These are phyloP conservation scores for Euclidium syriacum DNA, from an alignment of 345 rosid species.

Conservation along the genomic window DNA sequence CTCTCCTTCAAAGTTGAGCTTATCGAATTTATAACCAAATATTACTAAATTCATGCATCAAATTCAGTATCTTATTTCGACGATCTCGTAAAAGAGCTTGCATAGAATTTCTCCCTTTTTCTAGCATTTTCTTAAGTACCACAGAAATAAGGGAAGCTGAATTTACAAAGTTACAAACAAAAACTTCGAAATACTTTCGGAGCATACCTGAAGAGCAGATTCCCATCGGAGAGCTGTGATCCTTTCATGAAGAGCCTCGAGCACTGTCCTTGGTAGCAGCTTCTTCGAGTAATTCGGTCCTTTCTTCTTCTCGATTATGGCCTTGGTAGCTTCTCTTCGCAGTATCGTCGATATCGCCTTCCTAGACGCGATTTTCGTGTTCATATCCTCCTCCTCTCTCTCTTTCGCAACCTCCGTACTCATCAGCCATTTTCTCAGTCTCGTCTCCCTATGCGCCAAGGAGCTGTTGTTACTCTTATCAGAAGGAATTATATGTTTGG, in stretches of 20 bases:
- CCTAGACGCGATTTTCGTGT: slow-evolving; percentile 69
- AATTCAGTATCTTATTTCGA: not conserved
- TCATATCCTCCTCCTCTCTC: slow-evolving; percentile 49
- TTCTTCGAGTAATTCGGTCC: slow-evolving; percentile 61
- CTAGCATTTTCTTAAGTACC: no score
- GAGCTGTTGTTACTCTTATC: not conserved
- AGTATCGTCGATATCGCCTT: slow-evolving; percentile 76
- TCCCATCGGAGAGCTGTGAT: slow-evolving; percentile 87
- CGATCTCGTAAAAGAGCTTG: not conserved
- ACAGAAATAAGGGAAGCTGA: no score
- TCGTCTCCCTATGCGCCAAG: slow-evolving; percentile 17
- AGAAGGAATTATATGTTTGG: not conserved
- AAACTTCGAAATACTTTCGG: not conserved
- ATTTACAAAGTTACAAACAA: not conserved
- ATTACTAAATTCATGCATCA: not conserved
- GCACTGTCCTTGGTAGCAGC: slow-evolving; percentile 73
- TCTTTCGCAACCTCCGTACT: slow-evolving; percentile 38
- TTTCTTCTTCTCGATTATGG: slow-evolving; percentile 70
- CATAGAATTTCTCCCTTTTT: not conserved
- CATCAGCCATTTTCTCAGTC: slow-evolving; percentile 29
- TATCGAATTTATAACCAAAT: not conserved
- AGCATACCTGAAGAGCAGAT: slow-evolving; percentile 76
- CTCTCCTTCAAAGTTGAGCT: not conserved
- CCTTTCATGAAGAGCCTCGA: slow-evolving; percentile 83
- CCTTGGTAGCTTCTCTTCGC: slow-evolving; percentile 76